Evolutionary conservation across 1,139 yeast species (phyloP), one percentile per base, ranked within the genome.

Genomic region (Scheffersomyces insectosa): DNA sequence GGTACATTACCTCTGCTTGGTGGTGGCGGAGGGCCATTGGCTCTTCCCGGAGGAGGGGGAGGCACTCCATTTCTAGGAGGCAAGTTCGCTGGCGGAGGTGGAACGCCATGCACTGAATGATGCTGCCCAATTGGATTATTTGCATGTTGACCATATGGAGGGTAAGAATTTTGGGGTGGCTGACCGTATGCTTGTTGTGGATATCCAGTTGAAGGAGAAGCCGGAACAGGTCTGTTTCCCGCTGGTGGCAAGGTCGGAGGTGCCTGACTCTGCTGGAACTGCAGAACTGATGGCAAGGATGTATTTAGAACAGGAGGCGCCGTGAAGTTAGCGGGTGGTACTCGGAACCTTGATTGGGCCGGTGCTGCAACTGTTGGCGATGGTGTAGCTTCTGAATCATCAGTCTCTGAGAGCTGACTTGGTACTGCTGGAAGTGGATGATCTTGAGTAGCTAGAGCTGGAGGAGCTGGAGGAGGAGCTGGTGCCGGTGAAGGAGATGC

Each of bases 21-120:
- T n/a, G 50, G 49, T 10, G 47, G 46, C 14, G 42, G 46, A 12
- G 41, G 34, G 11, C 15, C 23, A 5, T 11, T 11, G 4, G 16
- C 44, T 3, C 45, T 43, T 10, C 34, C 32, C 10, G 37, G 32
- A 14, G 39, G 34, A 11, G 43, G 44, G 28, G 37, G 25, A 14
- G 37, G 33, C 23, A 27, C 31, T 7, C 35, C 20, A 28, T n/a
- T 10, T 15, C 33, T 38, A 8, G 43, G 38, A 15, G 40, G 37
- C 39, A 54, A 12, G 28, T 57, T 50, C 16, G 55, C 45, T 11
- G 62, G 56, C n/a, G 42, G 60, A 2, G 51, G 56, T 3, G 61
- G 37, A 36, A 14, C 33, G 2, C 30, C 34, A 8, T 31, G 34
- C 2, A 31, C 34, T 5, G 25, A 20, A 20, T 20, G 2, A 5